Percentiles rank a stretch among this genome's conserved stretches.
phyloP scores from a whole-genome alignment of 140 eudicot genomes.

The Senecio squalidus region DNA sequence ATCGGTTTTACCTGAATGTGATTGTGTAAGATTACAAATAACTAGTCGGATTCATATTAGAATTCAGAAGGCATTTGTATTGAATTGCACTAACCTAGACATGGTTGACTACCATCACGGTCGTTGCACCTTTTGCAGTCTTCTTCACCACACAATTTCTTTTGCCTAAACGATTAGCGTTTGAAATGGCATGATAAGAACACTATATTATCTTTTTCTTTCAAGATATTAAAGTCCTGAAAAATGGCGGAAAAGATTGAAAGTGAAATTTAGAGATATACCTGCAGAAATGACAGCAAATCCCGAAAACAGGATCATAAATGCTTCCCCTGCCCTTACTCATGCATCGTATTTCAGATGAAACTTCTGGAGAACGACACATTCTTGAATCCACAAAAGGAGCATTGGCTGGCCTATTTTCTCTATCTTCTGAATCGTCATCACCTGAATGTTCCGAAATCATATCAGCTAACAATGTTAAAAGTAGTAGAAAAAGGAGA shows the following conservation, averaged over 20 bases:
- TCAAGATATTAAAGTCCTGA: neutral
- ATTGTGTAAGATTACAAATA: conserved; percentile 6
- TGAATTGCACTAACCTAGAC: conserved; percentile 47
- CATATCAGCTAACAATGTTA: conserved; percentile 1
- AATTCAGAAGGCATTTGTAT: neutral
- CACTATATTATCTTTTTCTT: neutral
- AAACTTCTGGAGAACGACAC: conserved; percentile 24
- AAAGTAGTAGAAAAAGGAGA: neutral
- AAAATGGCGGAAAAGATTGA: neutral
- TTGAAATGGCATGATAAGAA: conserved; percentile 2
- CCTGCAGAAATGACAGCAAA: conserved; percentile 88
- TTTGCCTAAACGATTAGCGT: conserved; percentile 40
- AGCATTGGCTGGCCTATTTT: conserved; percentile 50
- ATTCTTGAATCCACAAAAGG: conserved; percentile 30
- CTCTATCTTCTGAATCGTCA: conserved; percentile 21
- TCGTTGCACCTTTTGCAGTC: conserved; percentile 66
- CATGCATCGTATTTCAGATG: conserved; percentile 45
- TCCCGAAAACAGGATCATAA: conserved; percentile 64
- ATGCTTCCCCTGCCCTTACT: conserved; percentile 62
- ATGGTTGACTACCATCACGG: conserved; percentile 51
- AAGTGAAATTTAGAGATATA: conserved; percentile 1
- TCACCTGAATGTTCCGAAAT: conserved; percentile 19
- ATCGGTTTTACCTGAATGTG: conserved; percentile 61
- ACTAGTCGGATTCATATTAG: neutral
- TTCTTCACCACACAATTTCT: conserved; percentile 84